Percentiles rank a stretch among this genome's conserved stretches.
These are phyloP conservation scores for Malbranchea cinnamomea DNA, from an alignment of 2,329 filamentous ascomycete genomes.

Conservation along the genomic window DNA sequence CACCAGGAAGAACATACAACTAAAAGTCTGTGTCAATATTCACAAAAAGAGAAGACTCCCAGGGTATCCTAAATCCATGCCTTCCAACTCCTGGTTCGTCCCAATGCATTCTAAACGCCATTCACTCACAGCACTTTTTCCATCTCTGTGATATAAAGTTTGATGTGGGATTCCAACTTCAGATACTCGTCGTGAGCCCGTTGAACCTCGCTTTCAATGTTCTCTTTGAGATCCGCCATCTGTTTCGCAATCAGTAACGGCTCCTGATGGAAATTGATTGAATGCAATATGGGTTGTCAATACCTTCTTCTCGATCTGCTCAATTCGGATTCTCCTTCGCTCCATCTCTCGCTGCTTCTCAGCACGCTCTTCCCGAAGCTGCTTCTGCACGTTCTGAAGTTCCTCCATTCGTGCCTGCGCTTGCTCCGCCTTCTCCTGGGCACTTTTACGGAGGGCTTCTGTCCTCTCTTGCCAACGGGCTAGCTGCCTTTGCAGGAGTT, in stretches of 20 bases:
- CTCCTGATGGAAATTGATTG: too few species aligned
- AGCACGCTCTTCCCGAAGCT: conserved; percentile 66
- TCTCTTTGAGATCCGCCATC: conserved; percentile 97
- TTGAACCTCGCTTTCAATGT: conserved; percentile 88
- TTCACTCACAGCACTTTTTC: conserved; percentile 57
- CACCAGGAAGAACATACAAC: conserved; percentile 5
- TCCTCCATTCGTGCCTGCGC: conserved; percentile 86
- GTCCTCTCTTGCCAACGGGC: conserved; percentile 76
- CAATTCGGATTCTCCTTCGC: conserved; percentile 77
- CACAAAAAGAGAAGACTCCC: conserved; percentile 19
- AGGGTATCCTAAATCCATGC: conserved; percentile 26
- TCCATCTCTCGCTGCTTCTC: conserved; percentile 90
- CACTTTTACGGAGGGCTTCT: conserved; percentile 65
- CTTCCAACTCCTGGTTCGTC: conserved; percentile 20
- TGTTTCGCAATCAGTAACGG: conserved; percentile 31
- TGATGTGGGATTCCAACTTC: conserved; percentile 95
- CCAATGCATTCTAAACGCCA: conserved; percentile 14
- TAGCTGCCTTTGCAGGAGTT: conserved; percentile 68
- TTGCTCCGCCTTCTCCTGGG: conserved; percentile 62
- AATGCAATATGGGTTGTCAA: conserved; percentile 13
- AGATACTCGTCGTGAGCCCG: conserved; percentile 84
- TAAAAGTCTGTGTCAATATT: conserved; percentile 10
- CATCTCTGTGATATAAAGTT: conserved; percentile 97
- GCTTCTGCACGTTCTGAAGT: conserved; percentile 62
- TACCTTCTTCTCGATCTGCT: conserved; percentile 98